phyloP scores from a whole-genome alignment of 306 rosid species.

The Dalbergia oliveri region DNA sequence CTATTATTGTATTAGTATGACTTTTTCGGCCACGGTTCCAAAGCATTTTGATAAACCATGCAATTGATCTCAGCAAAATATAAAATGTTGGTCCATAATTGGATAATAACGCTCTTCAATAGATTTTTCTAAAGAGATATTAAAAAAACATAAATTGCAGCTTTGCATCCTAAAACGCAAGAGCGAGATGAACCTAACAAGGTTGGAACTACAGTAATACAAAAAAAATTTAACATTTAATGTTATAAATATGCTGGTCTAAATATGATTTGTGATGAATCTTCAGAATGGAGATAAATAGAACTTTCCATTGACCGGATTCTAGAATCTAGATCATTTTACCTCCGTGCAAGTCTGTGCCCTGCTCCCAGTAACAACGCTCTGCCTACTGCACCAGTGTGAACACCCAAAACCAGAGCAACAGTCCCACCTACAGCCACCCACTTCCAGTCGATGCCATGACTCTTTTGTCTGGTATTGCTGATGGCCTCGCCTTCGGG shows the following conservation, averaged over 20 bases:
- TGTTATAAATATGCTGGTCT: constrained; percentile 26
- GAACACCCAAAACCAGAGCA: constrained; percentile 94
- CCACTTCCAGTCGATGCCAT: constrained; percentile 96
- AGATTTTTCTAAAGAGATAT: background rate
- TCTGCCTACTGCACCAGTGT: constrained; percentile 81
- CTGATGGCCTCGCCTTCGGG: constrained; percentile 49
- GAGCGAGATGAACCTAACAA: constrained; percentile 10
- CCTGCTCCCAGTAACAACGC: constrained; percentile 89
- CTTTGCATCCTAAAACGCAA: constrained; percentile 34
- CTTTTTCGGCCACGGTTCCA: background rate
- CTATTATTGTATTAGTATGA: background rate
- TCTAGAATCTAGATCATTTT: constrained; percentile 46
- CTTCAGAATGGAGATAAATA: constrained; percentile 40
- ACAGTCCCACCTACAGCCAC: constrained; percentile 86
- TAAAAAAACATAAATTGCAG: constrained; percentile 10
- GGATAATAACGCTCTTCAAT: background rate
- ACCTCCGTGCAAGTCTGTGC: constrained; percentile 79
- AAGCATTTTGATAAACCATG: background rate
- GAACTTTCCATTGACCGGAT: constrained; percentile 24
- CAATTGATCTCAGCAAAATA: background rate
- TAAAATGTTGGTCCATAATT: background rate
- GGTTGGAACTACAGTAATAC: constrained; percentile 27
- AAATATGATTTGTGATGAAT: constrained; percentile 43
- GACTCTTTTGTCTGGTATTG: constrained; percentile 47
- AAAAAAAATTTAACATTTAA: constrained; percentile 40